phyloP scores from a whole-genome alignment of 2,329 filamentous ascomycete genomes.

The Coccinonectria pachysandricola region DNA sequence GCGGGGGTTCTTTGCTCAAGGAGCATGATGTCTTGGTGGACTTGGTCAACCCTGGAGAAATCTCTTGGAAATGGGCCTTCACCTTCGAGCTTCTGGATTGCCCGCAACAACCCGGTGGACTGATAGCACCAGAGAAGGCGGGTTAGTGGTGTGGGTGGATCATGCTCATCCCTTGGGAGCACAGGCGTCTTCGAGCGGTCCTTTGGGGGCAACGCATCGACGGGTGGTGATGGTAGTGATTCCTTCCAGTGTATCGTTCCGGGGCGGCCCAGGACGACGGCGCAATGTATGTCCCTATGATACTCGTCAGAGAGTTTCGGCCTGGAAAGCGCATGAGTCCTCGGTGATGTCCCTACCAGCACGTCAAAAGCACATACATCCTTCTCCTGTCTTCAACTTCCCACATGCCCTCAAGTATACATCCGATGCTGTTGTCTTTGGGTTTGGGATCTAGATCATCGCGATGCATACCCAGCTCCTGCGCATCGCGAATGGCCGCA shows the following conservation, averaged over 20 bases:
- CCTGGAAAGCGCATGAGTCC: no score
- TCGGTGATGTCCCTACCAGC: constrained; percentile 27
- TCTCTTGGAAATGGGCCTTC: constrained; percentile 45
- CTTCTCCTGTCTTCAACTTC: constrained; percentile 43
- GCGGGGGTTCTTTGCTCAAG: constrained; percentile 40
- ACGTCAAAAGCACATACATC: constrained; percentile 44
- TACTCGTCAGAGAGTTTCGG: background rate
- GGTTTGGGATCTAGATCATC: constrained; percentile 42
- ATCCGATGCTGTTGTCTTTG: constrained; percentile 33
- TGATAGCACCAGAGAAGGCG: constrained; percentile 41
- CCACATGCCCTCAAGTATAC: constrained; percentile 47
- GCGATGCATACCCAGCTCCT: constrained; percentile 51
- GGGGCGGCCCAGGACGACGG: constrained; percentile 43
- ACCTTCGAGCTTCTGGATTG: constrained; percentile 46
- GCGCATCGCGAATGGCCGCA: constrained; percentile 48
- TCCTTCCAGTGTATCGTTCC: constrained; percentile 42
- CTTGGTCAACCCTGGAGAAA: constrained; percentile 40
- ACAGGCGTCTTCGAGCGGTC: constrained; percentile 39
- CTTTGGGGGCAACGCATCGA: constrained; percentile 41
- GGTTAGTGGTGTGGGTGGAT: constrained; percentile 48
- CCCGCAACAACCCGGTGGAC: constrained; percentile 36
- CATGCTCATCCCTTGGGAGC: constrained; percentile 34
- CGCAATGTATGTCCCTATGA: constrained; percentile 44
- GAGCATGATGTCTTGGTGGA: constrained; percentile 41
- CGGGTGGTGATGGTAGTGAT: constrained; percentile 36